Evolutionary conservation across 129 eudicot species (phyloP).

Genomic region (Ambrosia trifida): DNA sequence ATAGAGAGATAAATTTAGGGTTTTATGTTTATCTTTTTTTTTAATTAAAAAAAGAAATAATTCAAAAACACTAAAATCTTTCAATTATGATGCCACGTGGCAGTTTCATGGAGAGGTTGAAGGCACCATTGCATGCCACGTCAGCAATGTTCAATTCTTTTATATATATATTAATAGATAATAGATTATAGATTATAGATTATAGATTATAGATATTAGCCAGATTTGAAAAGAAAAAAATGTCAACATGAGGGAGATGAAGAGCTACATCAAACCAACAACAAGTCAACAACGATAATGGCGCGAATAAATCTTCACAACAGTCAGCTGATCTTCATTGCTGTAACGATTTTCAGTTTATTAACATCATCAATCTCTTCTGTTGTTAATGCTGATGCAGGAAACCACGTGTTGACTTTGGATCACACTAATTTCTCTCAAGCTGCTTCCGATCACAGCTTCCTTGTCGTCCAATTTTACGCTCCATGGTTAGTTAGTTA

Average conservation of each 20-base stretch:
- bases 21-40: too few species aligned
- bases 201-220: too few species aligned
- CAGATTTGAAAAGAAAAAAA: too few species aligned
- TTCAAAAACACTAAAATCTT: too few species aligned
- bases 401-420: slow-evolving; percentile 49
- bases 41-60: too few species aligned
- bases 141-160: too few species aligned
- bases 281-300: slow-evolving; percentile 15
- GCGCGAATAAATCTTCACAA: slow-evolving; percentile 15
- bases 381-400: not conserved
- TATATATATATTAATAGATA: too few species aligned
- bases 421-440: slow-evolving; percentile 53
- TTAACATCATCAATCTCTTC: slow-evolving; percentile 10
- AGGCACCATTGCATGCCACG: too few species aligned
- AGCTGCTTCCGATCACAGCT: slow-evolving; percentile 34
- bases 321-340: not conserved
- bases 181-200: too few species aligned
- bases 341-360: not conserved
- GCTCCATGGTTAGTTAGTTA: slow-evolving; percentile 62
- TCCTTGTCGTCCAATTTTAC: slow-evolving; percentile 60
- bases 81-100: too few species aligned
- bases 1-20: too few species aligned
- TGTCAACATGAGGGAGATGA: not conserved
- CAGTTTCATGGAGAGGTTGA: too few species aligned
- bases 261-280: not conserved